Base-by-base conservation (phyloP, 1,139 yeast genomes). In the Schwanniomyces etchellsii region DNA sequence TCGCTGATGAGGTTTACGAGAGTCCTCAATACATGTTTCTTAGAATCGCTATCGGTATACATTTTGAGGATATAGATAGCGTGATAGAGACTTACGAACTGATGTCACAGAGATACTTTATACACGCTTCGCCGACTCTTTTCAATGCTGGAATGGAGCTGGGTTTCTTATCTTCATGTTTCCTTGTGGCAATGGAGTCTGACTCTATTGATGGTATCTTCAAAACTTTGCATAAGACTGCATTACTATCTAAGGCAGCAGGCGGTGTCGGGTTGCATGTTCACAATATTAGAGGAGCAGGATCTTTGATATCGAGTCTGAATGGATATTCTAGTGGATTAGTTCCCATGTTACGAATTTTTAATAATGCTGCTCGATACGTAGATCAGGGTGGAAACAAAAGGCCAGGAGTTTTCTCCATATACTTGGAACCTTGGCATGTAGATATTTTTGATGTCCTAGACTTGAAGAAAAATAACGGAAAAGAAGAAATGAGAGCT, bases 351-450 rank as follows among this genome's bases (percentile, higher is more conserved):
- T 72, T 85, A 34, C 75, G 95, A 48, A 95, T 85, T 16, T 85
- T 75, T 67, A 85, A 85, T 68, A 84, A 84, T 60, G 84, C 95
- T 35, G 95, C 95, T 20, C 74, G 95, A 52, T 85, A 85, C 47
- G 95, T 85, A 30, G 95, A 85, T 49, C 95, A 85, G 64, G 95
- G 95, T 53, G 95, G 95, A 46, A 85, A 85, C 66, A 86, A 86
- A 59, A 76, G 95, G 52, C 95, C 95, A 2, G 95, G 95, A 50
- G 95, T 95, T 10, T 82, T 85, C 56, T 95, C 95, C 26, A 62
- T 85, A 35, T 85, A 85, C 57, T 65, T 85, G 35, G 95, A 85
- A 61, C 95, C 95, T 43, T 85, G 95, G 95, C 95, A 85, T 50
- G 75, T 85, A 15, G 95, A 85, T 52, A 73, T 85, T 35, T 80